Conservation (phyloP, 2,329 filamentous ascomycete genomes). For the Polytolypa hystricis region DNA sequence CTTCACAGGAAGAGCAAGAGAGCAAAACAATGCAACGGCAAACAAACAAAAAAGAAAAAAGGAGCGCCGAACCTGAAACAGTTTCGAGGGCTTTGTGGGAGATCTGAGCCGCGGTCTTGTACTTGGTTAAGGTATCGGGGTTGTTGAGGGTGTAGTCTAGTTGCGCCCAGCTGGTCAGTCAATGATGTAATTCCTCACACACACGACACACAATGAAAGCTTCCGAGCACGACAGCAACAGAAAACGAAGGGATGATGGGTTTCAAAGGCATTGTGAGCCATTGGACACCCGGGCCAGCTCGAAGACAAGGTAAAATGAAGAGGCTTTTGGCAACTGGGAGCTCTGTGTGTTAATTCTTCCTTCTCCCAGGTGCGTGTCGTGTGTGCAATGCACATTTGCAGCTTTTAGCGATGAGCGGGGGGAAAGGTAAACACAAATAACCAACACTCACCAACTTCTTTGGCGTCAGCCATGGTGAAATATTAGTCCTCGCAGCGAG, state of each 20-base stretch:
- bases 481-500: constrained; percentile 5
- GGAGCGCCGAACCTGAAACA: constrained; percentile 47
- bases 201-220: background rate
- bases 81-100: constrained; percentile 89
- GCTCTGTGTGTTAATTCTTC: too few species aligned
- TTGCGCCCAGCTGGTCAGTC: constrained; percentile 3
- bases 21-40: background rate
- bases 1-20: background rate
- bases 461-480: constrained; percentile 12
- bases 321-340: too few species aligned
- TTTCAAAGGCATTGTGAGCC: too few species aligned
- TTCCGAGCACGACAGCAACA: too few species aligned
- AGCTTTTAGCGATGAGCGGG: background rate
- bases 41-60: too few species aligned
- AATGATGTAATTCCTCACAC: constrained; percentile 5
- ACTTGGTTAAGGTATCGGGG: constrained; percentile 94
- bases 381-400: background rate
- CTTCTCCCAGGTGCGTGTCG: background rate
- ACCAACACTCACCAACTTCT: constrained; percentile 15
- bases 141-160: constrained; percentile 82
- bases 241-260: too few species aligned
- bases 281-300: too few species aligned
- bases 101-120: constrained; percentile 92
- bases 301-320: too few species aligned
- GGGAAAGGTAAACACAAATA: too few species aligned